phyloP scores from a whole-genome alignment of 1,284 basidiomycete genomes.

The Sanghuangporus baumii region DNA sequence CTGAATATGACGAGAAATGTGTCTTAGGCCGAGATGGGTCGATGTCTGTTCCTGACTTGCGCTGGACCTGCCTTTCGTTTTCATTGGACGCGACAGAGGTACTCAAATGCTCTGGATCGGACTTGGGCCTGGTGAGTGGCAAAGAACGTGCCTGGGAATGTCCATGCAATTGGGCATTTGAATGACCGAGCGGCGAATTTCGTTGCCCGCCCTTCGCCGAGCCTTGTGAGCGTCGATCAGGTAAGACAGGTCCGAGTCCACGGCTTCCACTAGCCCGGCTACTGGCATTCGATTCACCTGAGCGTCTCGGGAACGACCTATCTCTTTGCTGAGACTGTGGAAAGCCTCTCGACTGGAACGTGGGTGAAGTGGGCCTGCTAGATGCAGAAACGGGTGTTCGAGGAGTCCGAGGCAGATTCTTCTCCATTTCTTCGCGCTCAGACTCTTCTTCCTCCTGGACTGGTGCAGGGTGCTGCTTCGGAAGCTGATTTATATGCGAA shows the following conservation, averaged over 20 bases:
- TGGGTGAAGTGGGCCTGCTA: conserved; percentile 14
- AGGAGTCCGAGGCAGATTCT: conserved; percentile 42
- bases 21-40: not conserved
- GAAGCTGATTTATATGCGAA: conserved; percentile 23
- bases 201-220: not conserved
- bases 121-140: not conserved
- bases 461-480: conserved; percentile 22
- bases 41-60: not conserved
- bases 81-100: not conserved
- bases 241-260: not conserved
- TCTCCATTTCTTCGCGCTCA: conserved; percentile 28
- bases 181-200: conserved; percentile 4
- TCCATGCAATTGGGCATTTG: not conserved
- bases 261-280: conserved; percentile 1
- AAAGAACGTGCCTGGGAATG: not conserved
- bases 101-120: not conserved
- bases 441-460: conserved; percentile 25
- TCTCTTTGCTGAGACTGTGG: not conserved
- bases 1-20: not conserved
- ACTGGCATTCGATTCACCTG: not conserved
- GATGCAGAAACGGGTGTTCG: conserved; percentile 42
- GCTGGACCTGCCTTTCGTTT: not conserved
- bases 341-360: not conserved
- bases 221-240: not conserved
- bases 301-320: conserved; percentile 4